phyloP scores from a whole-genome alignment of 805 yeast species.

The Yarrowia hollandica region DNA sequence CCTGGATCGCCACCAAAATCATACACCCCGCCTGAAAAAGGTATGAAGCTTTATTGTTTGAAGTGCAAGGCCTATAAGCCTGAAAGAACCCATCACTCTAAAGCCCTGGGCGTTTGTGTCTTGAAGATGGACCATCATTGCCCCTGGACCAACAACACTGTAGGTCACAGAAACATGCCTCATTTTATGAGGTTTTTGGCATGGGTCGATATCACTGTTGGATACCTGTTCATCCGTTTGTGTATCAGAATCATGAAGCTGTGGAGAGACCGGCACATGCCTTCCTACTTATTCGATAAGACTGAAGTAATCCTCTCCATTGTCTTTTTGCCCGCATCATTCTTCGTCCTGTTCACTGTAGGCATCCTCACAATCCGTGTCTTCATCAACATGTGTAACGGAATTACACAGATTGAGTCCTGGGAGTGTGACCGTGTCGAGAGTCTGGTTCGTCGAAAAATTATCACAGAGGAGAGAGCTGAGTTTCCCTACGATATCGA shows the following conservation, averaged over 20 bases:
- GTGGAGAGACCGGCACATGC: conserved; percentile 43
- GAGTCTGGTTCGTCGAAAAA: conserved; percentile 51
- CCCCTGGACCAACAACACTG: conserved; percentile 92
- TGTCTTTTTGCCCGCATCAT: conserved; percentile 53
- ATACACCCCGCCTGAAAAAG: conserved; percentile 48
- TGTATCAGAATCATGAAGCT: conserved; percentile 45
- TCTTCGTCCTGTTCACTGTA: conserved; percentile 63
- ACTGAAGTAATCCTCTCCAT: conserved; percentile 57
- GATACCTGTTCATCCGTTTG: conserved; percentile 48
- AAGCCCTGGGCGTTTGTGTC: conserved; percentile 64
- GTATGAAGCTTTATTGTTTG: conserved; percentile 69
- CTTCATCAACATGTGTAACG: conserved; percentile 53
- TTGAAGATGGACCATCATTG: conserved; percentile 91
- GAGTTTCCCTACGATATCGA: conserved; percentile 86
- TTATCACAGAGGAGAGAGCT: conserved; percentile 33
- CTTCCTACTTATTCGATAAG: conserved; percentile 56
- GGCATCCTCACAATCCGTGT: conserved; percentile 62
- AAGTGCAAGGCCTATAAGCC: conserved; percentile 77
- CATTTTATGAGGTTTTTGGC: conserved; percentile 74
- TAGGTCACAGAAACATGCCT: conserved; percentile 74
- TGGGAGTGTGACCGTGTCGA: conserved; percentile 91
- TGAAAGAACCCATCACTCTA: conserved; percentile 83
- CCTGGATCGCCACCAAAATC: conserved; percentile 69
- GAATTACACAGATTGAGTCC: conserved; percentile 84
- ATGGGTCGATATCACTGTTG: conserved; percentile 51